Evolutionary conservation across 2,329 filamentous ascomycete species (phyloP), one percentile per base, ranked within the genome.

Genomic region (Fonsecaea pedrosoi): DNA sequence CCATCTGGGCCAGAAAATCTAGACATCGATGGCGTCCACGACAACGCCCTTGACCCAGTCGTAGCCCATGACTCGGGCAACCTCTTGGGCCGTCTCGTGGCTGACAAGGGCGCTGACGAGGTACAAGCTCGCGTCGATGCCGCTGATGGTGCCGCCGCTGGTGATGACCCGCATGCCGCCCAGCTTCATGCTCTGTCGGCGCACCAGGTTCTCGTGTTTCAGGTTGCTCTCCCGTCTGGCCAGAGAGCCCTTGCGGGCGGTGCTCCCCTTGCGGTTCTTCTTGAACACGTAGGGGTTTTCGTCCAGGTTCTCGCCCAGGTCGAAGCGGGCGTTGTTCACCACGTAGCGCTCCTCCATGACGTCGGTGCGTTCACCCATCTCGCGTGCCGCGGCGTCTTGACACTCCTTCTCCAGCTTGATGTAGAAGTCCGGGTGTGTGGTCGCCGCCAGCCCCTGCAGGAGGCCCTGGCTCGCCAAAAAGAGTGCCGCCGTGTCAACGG

Each of bases 301-400:
- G 69, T 94, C 90, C 75, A 91, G 87, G 75, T 94, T 88, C 68
- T 90, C 90, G 72, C 84, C 85, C 53, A 95, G 83, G 74, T 95
- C 92, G 78, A 94, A 96, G 73, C 92, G 90, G 67, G 93, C 89
- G 80, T 96, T 95, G 84, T 96, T 96, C 78, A 96, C 92, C 21
- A 96, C 92, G 77, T 95, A 96, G 75, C 92, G 86, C 75, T 85
- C 85, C 75, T 95, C 91, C 75, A 94, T 86, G 70, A 95, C 90
- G 75, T 95, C 91, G 74, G 91, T 92, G 75, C 91, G 89, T 82
- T 93, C 90, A 64, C 87, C 86, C 72, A 90, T 83, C 77, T 91
- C 88, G 70, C 88, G 84, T 65, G 87, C 86, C 54, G 90, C 86
- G 56, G 88, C 87, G 71, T 92, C 88, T 78, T 90, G 91, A 83